phyloP scores from a whole-genome alignment of 2,329 filamentous ascomycete species.

The Hymenoscyphus salicellus region DNA sequence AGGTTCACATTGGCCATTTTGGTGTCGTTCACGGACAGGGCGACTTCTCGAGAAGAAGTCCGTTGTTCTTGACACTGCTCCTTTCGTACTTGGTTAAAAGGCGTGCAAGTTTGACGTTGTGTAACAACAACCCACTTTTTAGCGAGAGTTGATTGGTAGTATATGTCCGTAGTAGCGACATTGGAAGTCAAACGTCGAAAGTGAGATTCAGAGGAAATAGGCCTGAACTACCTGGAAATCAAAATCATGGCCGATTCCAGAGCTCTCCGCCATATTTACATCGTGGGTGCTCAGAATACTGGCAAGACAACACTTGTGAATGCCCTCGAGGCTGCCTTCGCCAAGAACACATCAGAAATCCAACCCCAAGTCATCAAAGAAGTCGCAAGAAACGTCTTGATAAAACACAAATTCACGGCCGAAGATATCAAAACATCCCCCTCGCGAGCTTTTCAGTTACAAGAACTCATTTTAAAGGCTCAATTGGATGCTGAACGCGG shows the following conservation, averaged over 20 bases:
- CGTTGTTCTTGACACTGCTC: neutral
- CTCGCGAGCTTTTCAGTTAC: too few relatives aligned
- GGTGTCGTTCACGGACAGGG: neutral
- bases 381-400: conserved; percentile 13
- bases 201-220: conserved; percentile 1
- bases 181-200: conserved; percentile 2
- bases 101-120: conserved; percentile 1
- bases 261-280: conserved; percentile 13
- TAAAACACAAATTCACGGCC: conserved; percentile 6
- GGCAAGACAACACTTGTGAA: conserved; percentile 17
- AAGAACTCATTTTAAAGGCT: too few relatives aligned
- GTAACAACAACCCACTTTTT: conserved; percentile 1
- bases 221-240: conserved; percentile 3
- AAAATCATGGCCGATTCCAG: neutral
- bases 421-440: too few relatives aligned
- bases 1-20: neutral
- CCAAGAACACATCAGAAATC: conserved; percentile 1
- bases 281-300: conserved; percentile 15
- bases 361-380: conserved; percentile 8
- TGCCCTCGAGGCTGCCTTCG: conserved; percentile 10
- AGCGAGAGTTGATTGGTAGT: neutral
- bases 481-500: too few relatives aligned
- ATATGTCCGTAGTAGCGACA: conserved; percentile 1
- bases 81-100: neutral
- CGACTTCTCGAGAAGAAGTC: neutral